Evolutionary conservation across 2,329 filamentous ascomycete species (phyloP).

Genomic region (Alternaria dauci): DNA sequence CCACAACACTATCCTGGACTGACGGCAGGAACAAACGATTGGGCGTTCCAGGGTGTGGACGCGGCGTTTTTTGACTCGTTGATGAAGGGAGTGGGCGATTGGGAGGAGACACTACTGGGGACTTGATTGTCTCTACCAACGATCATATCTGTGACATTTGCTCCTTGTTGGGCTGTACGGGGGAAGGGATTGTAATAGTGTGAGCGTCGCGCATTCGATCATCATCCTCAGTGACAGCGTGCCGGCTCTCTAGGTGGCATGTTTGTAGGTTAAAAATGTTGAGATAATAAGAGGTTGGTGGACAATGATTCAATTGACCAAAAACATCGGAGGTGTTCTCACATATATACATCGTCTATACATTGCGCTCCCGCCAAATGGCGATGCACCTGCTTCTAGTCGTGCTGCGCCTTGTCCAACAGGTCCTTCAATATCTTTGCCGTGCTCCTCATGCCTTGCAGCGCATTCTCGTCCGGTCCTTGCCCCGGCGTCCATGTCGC

Average conservation of each 20-base stretch:
- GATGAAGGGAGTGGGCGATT: constrained; percentile 19
- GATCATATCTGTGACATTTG: neutral
- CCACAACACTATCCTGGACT: constrained; percentile 14
- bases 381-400: constrained; percentile 7
- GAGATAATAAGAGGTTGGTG: neutral
- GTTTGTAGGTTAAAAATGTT: neutral
- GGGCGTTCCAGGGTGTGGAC: constrained; percentile 32
- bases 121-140: neutral
- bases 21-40: constrained; percentile 22
- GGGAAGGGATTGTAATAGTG: no score
- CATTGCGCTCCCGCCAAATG: neutral
- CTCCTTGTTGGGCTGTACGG: no score
- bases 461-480: constrained; percentile 84
- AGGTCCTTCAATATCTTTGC: constrained; percentile 75
- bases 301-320: neutral
- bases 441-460: constrained; percentile 77
- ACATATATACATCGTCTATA: neutral
- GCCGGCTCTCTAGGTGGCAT: neutral
- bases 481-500: constrained; percentile 81
- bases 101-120: neutral
- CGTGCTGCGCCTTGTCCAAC: constrained; percentile 39
- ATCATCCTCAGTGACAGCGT: neutral
- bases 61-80: constrained; percentile 32
- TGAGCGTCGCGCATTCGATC: no score
- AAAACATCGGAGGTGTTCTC: neutral